Evolutionary conservation across 495 filamentous ascomycete genomes (phyloP).

Genomic region (Penicillium psychrofluorescens): DNA sequence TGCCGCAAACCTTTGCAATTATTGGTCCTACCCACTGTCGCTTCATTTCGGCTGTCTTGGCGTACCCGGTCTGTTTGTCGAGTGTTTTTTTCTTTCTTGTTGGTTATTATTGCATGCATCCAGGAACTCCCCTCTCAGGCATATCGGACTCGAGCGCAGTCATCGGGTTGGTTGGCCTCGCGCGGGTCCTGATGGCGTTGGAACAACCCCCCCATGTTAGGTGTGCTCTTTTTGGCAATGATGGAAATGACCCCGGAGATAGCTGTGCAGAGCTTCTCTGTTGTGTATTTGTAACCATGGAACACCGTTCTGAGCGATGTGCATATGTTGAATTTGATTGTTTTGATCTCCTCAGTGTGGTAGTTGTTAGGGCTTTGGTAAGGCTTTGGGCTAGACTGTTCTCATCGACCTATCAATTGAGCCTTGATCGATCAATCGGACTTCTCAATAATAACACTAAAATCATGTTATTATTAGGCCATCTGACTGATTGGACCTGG

Average conservation of each 20-base stretch:
- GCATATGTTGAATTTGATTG: slow-evolving; percentile 9
- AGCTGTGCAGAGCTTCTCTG: no score
- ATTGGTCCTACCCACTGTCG: no score
- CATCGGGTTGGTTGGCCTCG: slow-evolving; percentile 4
- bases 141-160: slow-evolving; percentile 14
- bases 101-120: slow-evolving; percentile 14
- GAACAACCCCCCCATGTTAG: no score
- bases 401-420: background rate
- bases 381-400: no score
- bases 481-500: slow-evolving; percentile 9
- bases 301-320: slow-evolving; percentile 10
- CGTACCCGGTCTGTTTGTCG: background rate
- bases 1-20: no score
- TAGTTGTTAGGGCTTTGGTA: no score
- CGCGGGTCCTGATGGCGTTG: background rate
- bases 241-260: no score
- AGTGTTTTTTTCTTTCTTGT: slow-evolving; percentile 2
- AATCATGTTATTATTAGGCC: slow-evolving; percentile 1
- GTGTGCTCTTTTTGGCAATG: no score
- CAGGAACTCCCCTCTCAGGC: slow-evolving; percentile 23
- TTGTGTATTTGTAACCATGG: slow-evolving; percentile 16
- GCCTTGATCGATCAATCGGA: slow-evolving; percentile 2
- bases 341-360: no score
- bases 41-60: no score
- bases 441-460: background rate